These are phyloP conservation scores for Saccharomyces kudriavzevii DNA, from an alignment of 805 yeast species.

Conservation along the genomic window DNA sequence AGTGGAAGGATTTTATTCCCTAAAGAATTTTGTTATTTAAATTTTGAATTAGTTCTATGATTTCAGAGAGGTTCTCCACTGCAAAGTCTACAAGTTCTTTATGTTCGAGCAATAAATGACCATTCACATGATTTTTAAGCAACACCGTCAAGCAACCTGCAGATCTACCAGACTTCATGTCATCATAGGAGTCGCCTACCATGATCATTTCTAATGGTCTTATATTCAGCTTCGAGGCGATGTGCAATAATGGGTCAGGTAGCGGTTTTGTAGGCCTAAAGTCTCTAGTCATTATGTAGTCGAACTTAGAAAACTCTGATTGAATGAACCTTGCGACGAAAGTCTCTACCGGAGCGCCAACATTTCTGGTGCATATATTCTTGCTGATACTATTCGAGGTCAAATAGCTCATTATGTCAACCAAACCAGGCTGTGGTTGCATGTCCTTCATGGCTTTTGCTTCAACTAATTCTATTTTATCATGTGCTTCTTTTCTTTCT, in stretches of 20 bases:
- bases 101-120: conserved; percentile 33
- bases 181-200: conserved; percentile 73
- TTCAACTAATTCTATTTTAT: conserved; percentile 45
- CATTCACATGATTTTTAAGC: conserved; percentile 45
- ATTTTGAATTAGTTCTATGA: conserved; percentile 23
- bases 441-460: conserved; percentile 53
- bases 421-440: conserved; percentile 43
- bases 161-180: conserved; percentile 52
- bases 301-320: conserved; percentile 32
- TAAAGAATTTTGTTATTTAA: not conserved
- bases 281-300: conserved; percentile 53
- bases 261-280: conserved; percentile 64
- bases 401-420: conserved; percentile 32
- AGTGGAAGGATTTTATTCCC: not conserved
- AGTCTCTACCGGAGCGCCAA: conserved; percentile 45
- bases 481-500: conserved; percentile 38
- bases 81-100: conserved; percentile 20
- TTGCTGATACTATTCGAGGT: conserved; percentile 33
- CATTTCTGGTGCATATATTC: conserved; percentile 59
- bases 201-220: conserved; percentile 43
- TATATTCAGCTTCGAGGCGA: conserved; percentile 42
- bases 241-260: conserved; percentile 53
- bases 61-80: conserved; percentile 16
- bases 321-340: conserved; percentile 40
- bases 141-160: conserved; percentile 58